Base-by-base conservation (phyloP, 2,329 filamentous ascomycete genomes). In the Talaromyces sp. region DNA sequence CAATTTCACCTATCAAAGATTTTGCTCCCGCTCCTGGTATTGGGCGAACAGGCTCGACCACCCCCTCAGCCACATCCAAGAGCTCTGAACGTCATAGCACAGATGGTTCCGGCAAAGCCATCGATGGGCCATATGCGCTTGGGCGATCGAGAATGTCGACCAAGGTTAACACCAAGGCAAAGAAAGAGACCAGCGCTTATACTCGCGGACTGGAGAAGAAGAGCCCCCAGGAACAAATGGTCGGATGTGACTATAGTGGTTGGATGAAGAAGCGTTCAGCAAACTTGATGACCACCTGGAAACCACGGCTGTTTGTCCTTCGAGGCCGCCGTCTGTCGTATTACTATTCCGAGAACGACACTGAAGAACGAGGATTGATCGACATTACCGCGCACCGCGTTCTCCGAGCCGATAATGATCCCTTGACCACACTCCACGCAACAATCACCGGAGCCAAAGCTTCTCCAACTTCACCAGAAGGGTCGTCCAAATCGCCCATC, bases 191-290 rank as follows among this genome's bases (percentile, higher is more conserved):
- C 0, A 97, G 93, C 69, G 95, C 95, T 0, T 99, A 98, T 75
- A 90, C 88, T 19, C 88, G 90, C 31, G 95, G 95, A 0, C 78
- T 98, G 46, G 84, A 90, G 67, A 92, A 93, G 75, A 89, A 93
- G 62, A 79, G 85, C 0, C 95, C 95, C 0, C 82, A 86, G 59
- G 91, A 96, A 71, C 92, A 93, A 63, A 95, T 96, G 75, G 80
- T 86, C 63, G 87, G 86, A 63, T 93, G 91, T 59, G 93, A 99
- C 71, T 98, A 96, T 73, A 93, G 89, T 69, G 95, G 95, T 1
- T 99, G 95, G 95, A 99, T 99, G 95, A 98, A 95, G 81, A 99
- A 99, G 83, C 93, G 96, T 76, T 96, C 91, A 62, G 93, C 91
- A 1, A 95, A 93, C 69, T 81, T 98, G 35, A 96, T 99, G 88